A percentile compares a stretch with the other conserved stretches of the same genome.
Conservation (phyloP, 495 filamentous ascomycete genomes). For the Paragyromitra xinjiangensis region DNA sequence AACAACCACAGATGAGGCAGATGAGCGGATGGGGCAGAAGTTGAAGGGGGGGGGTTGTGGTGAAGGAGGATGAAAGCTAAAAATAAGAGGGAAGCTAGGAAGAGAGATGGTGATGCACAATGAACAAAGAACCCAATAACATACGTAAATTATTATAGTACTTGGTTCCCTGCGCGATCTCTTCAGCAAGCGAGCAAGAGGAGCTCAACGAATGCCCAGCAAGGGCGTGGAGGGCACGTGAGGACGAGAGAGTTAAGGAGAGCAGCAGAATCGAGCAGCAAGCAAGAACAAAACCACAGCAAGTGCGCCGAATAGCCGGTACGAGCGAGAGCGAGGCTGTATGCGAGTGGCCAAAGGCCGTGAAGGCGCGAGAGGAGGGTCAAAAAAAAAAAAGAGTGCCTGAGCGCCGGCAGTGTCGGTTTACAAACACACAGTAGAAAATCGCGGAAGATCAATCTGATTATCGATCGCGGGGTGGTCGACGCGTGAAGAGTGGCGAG, state of each 20-base stretch:
- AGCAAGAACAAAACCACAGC: slow-evolving; percentile 13
- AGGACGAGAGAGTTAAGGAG: slow-evolving; percentile 36
- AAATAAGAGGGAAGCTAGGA: slow-evolving; percentile 20
- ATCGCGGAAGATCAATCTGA: slow-evolving; percentile 51
- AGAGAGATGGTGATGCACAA: slow-evolving; percentile 6
- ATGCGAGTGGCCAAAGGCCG: background rate
- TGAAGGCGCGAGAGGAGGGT: slow-evolving; percentile 6
- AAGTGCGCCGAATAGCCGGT: slow-evolving; percentile 21
- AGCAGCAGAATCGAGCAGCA: slow-evolving; percentile 17
- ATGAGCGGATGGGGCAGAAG: slow-evolving; percentile 4
- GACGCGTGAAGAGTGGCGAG: slow-evolving; percentile 53
- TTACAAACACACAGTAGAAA: slow-evolving; percentile 47
- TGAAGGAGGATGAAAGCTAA: slow-evolving; percentile 20
- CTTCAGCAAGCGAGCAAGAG: slow-evolving; percentile 26
- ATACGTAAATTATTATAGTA: slow-evolving; percentile 26
- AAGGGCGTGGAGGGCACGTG: slow-evolving; percentile 25
- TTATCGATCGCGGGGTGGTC: slow-evolving; percentile 51
- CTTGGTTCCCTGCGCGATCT: slow-evolving; percentile 10
- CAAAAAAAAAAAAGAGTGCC: slow-evolving; percentile 35
- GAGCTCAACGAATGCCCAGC: slow-evolving; percentile 9
- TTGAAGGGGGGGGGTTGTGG: slow-evolving; percentile 1
- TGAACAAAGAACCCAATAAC: slow-evolving; percentile 33
- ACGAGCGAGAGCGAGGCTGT: slow-evolving; percentile 17
- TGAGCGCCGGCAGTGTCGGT: slow-evolving; percentile 34
- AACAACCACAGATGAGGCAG: slow-evolving; percentile 3